A percentile compares a stretch with the other conserved stretches of the same genome.
Evolutionary conservation across 495 filamentous ascomycete species (phyloP).

Genomic region (Tuber magnatum): DNA sequence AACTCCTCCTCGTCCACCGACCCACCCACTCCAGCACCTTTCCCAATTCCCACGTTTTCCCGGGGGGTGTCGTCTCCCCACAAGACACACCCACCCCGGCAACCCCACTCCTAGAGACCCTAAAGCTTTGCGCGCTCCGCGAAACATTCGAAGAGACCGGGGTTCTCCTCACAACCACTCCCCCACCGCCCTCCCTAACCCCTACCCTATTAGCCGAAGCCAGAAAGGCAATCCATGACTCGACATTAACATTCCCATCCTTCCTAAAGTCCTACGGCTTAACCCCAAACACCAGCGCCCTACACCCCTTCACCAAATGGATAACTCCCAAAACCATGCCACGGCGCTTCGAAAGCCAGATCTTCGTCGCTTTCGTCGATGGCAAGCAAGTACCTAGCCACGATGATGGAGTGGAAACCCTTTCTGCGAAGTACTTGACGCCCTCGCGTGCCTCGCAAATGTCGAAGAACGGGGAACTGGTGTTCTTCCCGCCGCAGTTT

Average conservation of each 20-base stretch:
- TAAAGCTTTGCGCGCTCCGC: constrained; percentile 66
- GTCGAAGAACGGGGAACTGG: constrained; percentile 58
- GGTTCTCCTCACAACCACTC: constrained; percentile 61
- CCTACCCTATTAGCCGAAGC: constrained; percentile 54
- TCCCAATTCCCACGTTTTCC: constrained; percentile 89
- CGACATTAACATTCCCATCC: constrained; percentile 49
- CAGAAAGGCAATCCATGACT: constrained; percentile 59
- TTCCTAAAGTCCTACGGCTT: constrained; percentile 46
- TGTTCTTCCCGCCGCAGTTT: constrained; percentile 85
- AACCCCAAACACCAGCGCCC: constrained; percentile 44
- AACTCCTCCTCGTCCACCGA: constrained; percentile 80
- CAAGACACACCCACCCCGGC: constrained; percentile 56
- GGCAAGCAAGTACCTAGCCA: constrained; percentile 57
- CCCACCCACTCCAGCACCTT: constrained; percentile 76
- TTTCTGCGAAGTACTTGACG: constrained; percentile 67
- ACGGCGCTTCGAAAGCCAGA: constrained; percentile 80
- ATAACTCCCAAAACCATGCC: constrained; percentile 67
- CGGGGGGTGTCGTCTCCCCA: constrained; percentile 73
- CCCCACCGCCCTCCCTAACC: constrained; percentile 53
- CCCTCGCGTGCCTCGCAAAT: constrained; percentile 60
- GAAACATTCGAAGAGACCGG: constrained; percentile 96
- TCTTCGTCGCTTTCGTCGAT: constrained; percentile 75
- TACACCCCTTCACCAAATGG: constrained; percentile 87
- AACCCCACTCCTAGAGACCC: constrained; percentile 33
- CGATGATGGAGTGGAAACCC: constrained; percentile 81